These are phyloP conservation scores for Colletotrichum karsti DNA, from an alignment of 2,329 filamentous ascomycete species.

Conservation along the genomic window DNA sequence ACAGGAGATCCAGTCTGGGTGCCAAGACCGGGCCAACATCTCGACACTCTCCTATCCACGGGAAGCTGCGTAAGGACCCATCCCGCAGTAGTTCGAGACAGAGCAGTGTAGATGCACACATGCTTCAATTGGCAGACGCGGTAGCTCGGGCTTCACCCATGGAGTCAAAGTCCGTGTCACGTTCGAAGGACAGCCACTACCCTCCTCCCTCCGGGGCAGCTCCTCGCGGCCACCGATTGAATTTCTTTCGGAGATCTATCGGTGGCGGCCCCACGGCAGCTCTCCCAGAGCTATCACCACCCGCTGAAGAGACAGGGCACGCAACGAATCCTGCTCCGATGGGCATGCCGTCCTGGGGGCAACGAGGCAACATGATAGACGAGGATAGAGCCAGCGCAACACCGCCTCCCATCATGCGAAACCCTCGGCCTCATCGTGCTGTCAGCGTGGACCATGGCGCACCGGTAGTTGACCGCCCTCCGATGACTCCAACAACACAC, in stretches of 20 bases:
- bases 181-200: constrained; percentile 46
- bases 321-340: constrained; percentile 31
- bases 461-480: not conserved
- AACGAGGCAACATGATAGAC: constrained; percentile 42
- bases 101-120: constrained; percentile 42
- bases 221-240: constrained; percentile 54
- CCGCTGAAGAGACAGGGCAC: constrained; percentile 20
- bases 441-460: constrained; percentile 29
- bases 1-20: constrained; percentile 62
- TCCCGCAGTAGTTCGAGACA: constrained; percentile 31
- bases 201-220: constrained; percentile 58
- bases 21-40: constrained; percentile 50
- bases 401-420: constrained; percentile 64
- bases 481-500: not conserved
- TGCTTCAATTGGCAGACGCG: constrained; percentile 34
- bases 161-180: constrained; percentile 37
- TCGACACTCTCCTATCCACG: constrained; percentile 26
- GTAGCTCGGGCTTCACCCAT: constrained; percentile 31
- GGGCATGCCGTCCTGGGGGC: constrained; percentile 50
- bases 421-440: constrained; percentile 33
- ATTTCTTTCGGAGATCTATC: constrained; percentile 61
- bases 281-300: constrained; percentile 31
- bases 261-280: constrained; percentile 40
- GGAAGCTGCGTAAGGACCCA: constrained; percentile 36
- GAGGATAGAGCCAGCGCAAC: constrained; percentile 59